A percentile compares a stretch with the other conserved stretches of the same genome.
Conservation (phyloP, 2,329 filamentous ascomycete genomes). For the Aspergillus nomiae region DNA sequence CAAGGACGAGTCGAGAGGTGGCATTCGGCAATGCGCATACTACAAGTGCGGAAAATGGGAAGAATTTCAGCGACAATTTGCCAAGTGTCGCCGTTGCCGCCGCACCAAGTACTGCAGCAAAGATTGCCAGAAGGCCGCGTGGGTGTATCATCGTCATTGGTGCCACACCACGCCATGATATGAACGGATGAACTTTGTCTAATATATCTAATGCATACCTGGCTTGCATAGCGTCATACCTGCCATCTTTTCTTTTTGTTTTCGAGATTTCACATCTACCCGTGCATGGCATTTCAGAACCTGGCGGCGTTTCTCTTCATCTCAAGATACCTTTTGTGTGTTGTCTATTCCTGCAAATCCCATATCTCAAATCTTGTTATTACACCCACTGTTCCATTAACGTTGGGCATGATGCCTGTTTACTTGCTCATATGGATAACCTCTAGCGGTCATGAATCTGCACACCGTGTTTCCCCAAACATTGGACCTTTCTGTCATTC, state of each 20-base stretch:
- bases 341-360: conserved; percentile 22
- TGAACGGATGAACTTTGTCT: conserved; percentile 30
- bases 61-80: conserved; percentile 93
- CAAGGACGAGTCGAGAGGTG: conserved; percentile 92
- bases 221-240: conserved; percentile 41
- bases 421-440: conserved; percentile 21
- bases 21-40: conserved; percentile 95
- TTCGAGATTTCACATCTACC: conserved; percentile 31
- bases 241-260: conserved; percentile 29
- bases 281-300: conserved; percentile 41
- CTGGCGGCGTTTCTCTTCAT: conserved; percentile 40
- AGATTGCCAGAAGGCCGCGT: conserved; percentile 98
- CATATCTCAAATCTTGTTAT: conserved; percentile 4
- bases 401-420: conserved; percentile 18
- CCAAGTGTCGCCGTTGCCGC: conserved; percentile 93
- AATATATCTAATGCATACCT: conserved; percentile 37
- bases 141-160: conserved; percentile 98
- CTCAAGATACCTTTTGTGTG: conserved; percentile 43
- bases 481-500: not conserved
- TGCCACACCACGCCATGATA: conserved; percentile 59
- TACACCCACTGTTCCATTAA: conserved; percentile 17
- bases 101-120: conserved; percentile 99
- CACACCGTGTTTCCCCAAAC: conserved; percentile 8
- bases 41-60: conserved; percentile 99
- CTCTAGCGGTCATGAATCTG: conserved; percentile 27